Conservation (phyloP, 2,329 filamentous ascomycete species). For the Aspergillus brasiliensis region DNA sequence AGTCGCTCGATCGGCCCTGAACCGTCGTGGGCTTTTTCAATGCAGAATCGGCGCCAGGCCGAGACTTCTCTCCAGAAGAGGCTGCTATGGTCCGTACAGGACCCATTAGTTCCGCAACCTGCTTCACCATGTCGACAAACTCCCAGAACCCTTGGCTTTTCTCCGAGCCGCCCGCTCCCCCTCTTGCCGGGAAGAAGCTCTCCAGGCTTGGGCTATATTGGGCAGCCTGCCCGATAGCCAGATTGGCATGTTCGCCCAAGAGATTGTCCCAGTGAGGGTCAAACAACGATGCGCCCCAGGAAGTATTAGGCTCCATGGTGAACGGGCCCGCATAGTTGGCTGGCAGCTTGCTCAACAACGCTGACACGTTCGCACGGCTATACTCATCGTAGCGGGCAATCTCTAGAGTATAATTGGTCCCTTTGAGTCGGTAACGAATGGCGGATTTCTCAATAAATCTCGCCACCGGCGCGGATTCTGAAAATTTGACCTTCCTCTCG, state of each 20-base stretch:
- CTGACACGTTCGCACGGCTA: conserved; percentile 12
- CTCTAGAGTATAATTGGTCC: conserved; percentile 46
- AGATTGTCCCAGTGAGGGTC: conserved; percentile 45
- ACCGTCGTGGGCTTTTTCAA: neutral
- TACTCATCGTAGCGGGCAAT: conserved; percentile 47
- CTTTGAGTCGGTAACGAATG: conserved; percentile 41
- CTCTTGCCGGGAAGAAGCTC: conserved; percentile 39
- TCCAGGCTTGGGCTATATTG: conserved; percentile 33
- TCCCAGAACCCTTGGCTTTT: conserved; percentile 36
- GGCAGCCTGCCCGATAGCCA: conserved; percentile 37
- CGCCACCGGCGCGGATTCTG: conserved; percentile 27
- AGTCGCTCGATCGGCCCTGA: conserved; percentile 1
- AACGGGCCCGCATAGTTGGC: conserved; percentile 18
- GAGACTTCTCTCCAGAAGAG: neutral
- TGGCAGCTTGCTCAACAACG: conserved; percentile 16
- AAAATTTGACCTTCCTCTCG: conserved; percentile 35
- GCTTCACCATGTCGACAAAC: conserved; percentile 38
- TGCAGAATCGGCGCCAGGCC: neutral
- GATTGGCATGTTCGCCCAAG: conserved; percentile 39
- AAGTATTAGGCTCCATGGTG: conserved; percentile 28
- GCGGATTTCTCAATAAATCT: conserved; percentile 44
- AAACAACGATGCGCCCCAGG: conserved; percentile 43
- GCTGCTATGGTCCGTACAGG: conserved; percentile 15
- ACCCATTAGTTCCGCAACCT: conserved; percentile 36
- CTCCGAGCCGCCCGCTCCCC: conserved; percentile 15